These are phyloP conservation scores for Leishmania major DNA, from an alignment of 208 protist genomes.

Conservation along the genomic window DNA sequence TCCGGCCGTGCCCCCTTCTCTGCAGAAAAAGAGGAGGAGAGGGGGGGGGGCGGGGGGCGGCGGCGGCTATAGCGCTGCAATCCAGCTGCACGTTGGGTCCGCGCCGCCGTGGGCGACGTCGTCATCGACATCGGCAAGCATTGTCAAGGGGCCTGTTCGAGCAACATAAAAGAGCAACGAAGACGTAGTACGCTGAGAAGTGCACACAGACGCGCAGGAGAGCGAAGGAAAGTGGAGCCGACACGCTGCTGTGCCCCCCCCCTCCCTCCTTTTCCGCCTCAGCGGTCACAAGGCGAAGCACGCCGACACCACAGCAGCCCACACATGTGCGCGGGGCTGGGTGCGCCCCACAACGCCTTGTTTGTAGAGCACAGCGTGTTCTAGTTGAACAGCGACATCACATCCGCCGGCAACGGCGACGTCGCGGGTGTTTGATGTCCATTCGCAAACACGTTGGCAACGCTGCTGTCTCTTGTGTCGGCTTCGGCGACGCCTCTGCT, in stretches of 20 bases:
- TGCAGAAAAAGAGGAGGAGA: background rate
- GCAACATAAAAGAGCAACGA: no score
- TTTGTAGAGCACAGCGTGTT: background rate
- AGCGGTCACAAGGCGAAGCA: background rate
- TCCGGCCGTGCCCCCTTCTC: no score
- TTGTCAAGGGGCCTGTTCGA: background rate
- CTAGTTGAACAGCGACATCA: conserved; percentile 16
- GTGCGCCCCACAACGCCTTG: background rate
- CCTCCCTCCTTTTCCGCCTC: background rate
- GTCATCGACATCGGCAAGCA: background rate
- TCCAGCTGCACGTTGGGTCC: no score
- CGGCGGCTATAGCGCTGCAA: background rate
- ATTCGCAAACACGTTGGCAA: background rate
- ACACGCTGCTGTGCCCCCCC: background rate
- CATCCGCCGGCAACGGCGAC: conserved; percentile 1
- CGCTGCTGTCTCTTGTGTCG: background rate
- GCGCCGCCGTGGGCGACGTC: background rate
- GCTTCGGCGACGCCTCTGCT: background rate
- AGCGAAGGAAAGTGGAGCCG: background rate
- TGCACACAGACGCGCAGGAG: background rate
- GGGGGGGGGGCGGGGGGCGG: no score
- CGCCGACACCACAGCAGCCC: background rate
- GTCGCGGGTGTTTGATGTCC: no score
- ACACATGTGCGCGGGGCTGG: background rate
- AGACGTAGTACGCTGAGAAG: background rate